A percentile compares a stretch with the other conserved stretches of the same genome.
These are phyloP conservation scores for Microdochium paspali DNA, from an alignment of 2,329 filamentous ascomycete genomes.

Conservation along the genomic window DNA sequence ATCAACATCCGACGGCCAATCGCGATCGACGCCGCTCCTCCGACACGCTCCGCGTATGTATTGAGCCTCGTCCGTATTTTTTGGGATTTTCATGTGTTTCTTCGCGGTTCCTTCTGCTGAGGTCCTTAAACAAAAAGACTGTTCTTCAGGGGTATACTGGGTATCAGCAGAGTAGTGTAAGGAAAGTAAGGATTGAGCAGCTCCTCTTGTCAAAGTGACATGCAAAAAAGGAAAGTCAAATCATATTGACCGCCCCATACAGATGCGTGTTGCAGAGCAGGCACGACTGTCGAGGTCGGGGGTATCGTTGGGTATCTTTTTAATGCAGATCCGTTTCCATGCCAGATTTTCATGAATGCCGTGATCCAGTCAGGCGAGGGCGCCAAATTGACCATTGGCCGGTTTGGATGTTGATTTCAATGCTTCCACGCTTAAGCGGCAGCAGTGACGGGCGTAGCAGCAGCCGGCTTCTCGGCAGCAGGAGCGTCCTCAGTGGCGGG, in stretches of 20 bases:
- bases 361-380: background rate
- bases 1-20: conserved; percentile 9
- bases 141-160: conserved; percentile 25
- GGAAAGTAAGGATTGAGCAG: conserved; percentile 16
- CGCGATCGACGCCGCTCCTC: conserved; percentile 5
- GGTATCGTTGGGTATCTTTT: conserved; percentile 26
- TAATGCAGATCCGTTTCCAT: conserved; percentile 27
- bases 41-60: background rate
- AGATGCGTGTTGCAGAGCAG: conserved; percentile 3
- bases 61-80: background rate
- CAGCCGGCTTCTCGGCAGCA: conserved; percentile 14
- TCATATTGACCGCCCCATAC: conserved; percentile 16
- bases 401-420: background rate
- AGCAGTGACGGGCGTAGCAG: conserved; percentile 18
- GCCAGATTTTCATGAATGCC: conserved; percentile 12
- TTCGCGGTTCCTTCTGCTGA: conserved; percentile 13
- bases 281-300: conserved; percentile 6
- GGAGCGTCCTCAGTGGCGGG: conserved; percentile 11
- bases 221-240: conserved; percentile 22
- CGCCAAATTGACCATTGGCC: background rate
- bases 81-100: conserved; percentile 3
- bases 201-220: conserved; percentile 17
- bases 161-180: conserved; percentile 25
- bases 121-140: conserved; percentile 19
- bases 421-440: conserved; percentile 17